Conservation (phyloP, 1,139 yeast species). For the Nakaseomyces bracarensis region DNA sequence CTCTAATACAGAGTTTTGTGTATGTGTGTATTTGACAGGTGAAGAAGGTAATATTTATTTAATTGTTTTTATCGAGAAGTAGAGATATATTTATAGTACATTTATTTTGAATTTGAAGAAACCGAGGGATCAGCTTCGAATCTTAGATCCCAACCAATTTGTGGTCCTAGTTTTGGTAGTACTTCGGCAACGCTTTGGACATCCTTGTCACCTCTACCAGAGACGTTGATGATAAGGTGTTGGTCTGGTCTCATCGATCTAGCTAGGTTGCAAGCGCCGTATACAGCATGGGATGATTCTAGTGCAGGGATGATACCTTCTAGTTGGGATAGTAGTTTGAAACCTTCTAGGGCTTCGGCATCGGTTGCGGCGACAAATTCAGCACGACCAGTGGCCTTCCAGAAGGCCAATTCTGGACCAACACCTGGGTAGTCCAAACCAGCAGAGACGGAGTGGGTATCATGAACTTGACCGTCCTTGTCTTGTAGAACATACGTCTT, state of each 20-base stretch:
- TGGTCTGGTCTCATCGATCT: slow-evolving; percentile 73
- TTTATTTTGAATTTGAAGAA: slow-evolving; percentile 7
- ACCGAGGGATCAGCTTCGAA: slow-evolving; percentile 45
- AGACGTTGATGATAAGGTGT: slow-evolving; percentile 76
- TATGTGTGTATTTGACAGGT: no score
- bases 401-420: slow-evolving; percentile 93
- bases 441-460: slow-evolving; percentile 96
- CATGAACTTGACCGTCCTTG: slow-evolving; percentile 90
- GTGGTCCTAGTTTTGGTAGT: slow-evolving; percentile 79
- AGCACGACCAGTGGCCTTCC: slow-evolving; percentile 94
- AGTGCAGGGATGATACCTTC: slow-evolving; percentile 99
- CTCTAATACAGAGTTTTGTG: no score
- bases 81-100: slow-evolving; percentile 6
- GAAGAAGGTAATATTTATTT: no score
- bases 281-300: slow-evolving; percentile 93
- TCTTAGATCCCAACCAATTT: slow-evolving; percentile 93
- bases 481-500: slow-evolving; percentile 88
- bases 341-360: slow-evolving; percentile 86
- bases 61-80: no score
- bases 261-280: slow-evolving; percentile 84
- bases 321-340: slow-evolving; percentile 76
- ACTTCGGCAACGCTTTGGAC: slow-evolving; percentile 96
- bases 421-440: slow-evolving; percentile 99
- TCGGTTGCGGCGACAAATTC: slow-evolving; percentile 86
- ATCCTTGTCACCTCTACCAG: slow-evolving; percentile 99